These are phyloP conservation scores for Russula abietina DNA, from an alignment of 768 basidiomycete species.

Conservation along the genomic window DNA sequence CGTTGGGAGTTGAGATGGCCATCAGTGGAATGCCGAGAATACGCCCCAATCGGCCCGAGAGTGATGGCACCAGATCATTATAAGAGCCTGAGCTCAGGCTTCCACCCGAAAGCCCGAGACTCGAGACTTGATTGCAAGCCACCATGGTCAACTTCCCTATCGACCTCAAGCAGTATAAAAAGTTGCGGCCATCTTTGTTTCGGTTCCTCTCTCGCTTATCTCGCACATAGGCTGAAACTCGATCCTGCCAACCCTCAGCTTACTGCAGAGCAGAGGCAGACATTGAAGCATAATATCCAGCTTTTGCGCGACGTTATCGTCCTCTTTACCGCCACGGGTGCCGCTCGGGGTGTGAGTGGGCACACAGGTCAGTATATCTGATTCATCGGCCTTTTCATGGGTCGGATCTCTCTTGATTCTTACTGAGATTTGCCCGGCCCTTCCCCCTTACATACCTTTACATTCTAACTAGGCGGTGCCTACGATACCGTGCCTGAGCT, in stretches of 20 bases:
- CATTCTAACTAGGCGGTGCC: slow-evolving; percentile 34
- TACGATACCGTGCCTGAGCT: slow-evolving; percentile 78
- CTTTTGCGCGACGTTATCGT: slow-evolving; percentile 81
- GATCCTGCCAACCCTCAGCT: slow-evolving; percentile 64
- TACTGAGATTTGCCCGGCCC: not conserved
- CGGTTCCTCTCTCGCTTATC: not conserved
- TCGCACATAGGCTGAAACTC: slow-evolving; percentile 50
- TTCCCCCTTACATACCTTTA: too few relatives aligned
- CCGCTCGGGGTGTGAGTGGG: slow-evolving; percentile 80
- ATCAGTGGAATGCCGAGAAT: too few relatives aligned
- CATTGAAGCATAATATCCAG: slow-evolving; percentile 64
- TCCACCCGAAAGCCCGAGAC: not conserved
- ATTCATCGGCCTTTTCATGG: not conserved
- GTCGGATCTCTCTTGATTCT: not conserved
- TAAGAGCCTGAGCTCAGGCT: not conserved
- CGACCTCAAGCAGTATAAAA: slow-evolving; percentile 22
- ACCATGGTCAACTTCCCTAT: slow-evolving; percentile 26
- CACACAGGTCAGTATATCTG: slow-evolving; percentile 54
- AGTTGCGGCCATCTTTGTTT: not conserved
- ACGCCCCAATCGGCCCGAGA: not conserved
- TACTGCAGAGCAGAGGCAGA: slow-evolving; percentile 52
- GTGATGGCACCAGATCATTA: not conserved
- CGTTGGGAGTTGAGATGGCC: too few relatives aligned
- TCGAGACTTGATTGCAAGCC: slow-evolving; percentile 4
- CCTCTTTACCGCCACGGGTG: slow-evolving; percentile 79